phyloP scores from a whole-genome alignment of 257 asterid genomes.

The Mentha longifolia region DNA sequence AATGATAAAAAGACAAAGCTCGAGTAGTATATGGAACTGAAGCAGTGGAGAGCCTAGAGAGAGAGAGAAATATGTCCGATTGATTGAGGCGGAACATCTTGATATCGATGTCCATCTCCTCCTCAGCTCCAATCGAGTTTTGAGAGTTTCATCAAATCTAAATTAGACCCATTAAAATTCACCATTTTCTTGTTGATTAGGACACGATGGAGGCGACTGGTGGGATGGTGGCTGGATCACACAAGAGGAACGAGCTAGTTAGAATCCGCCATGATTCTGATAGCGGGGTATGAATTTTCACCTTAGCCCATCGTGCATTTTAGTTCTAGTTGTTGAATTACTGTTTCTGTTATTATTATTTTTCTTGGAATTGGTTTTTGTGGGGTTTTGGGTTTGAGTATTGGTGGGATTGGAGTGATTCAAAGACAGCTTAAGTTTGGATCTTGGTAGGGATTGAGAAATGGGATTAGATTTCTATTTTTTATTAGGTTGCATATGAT shows the following conservation, averaged over 20 bases:
- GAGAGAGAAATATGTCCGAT: conserved; percentile 34
- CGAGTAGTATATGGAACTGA: conserved; percentile 9
- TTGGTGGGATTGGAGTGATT: conserved; percentile 14
- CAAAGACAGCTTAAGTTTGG: conserved; percentile 31
- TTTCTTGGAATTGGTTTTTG: not conserved
- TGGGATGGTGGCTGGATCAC: conserved; percentile 90
- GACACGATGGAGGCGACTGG: conserved; percentile 69
- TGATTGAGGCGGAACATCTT: conserved; percentile 39
- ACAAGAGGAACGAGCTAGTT: conserved; percentile 73
- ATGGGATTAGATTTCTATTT: conserved; percentile 13
- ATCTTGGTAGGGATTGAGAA: conserved; percentile 37
- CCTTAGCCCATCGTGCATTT: conserved; percentile 23
- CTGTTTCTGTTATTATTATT: not conserved
- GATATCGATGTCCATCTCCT: conserved; percentile 34
- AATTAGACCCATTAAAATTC: not conserved
- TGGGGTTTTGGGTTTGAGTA: conserved; percentile 47
- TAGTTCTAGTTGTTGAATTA: conserved; percentile 26
- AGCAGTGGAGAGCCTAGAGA: not conserved
- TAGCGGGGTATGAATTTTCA: conserved; percentile 57
- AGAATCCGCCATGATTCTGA: conserved; percentile 71
- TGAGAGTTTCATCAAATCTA: not conserved
- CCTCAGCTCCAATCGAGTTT: conserved; percentile 19
- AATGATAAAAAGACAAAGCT: conserved; percentile 38
- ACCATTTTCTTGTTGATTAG: conserved; percentile 2
- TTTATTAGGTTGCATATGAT: conserved; percentile 20